phyloP scores from a whole-genome alignment of 805 yeast genomes.

The Suhomyces tanzawaensis region DNA sequence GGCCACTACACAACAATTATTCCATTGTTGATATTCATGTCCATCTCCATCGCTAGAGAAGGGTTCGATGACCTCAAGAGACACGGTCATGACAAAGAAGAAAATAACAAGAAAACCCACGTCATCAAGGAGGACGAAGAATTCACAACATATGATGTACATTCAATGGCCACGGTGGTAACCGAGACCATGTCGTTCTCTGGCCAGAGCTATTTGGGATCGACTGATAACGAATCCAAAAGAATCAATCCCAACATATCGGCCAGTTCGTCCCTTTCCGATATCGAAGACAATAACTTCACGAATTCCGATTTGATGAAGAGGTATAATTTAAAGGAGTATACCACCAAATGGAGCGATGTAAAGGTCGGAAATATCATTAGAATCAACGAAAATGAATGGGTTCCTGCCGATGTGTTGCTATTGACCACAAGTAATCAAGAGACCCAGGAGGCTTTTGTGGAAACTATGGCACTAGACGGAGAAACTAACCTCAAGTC shows the following conservation, averaged over 20 bases:
- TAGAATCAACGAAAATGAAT: conserved; percentile 71
- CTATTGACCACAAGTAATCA: conserved; percentile 60
- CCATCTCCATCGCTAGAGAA: conserved; percentile 87
- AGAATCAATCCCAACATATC: background rate
- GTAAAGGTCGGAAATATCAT: conserved; percentile 86
- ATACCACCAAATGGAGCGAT: conserved; percentile 61
- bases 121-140: conserved; percentile 32
- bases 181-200: conserved; percentile 33
- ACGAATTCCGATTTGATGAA: conserved; percentile 19
- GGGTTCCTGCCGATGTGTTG: conserved; percentile 91
- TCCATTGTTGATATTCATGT: conserved; percentile 81
- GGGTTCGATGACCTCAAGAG: conserved; percentile 92
- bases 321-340: conserved; percentile 34
- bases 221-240: conserved; percentile 1
- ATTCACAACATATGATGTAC: conserved; percentile 31
- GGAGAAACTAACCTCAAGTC: conserved; percentile 94
- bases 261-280: conserved; percentile 11
- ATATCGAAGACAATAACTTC: conserved; percentile 7
- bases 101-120: conserved; percentile 52
- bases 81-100: conserved; percentile 80
- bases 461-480: conserved; percentile 96
- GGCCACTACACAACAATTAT: conserved; percentile 93
- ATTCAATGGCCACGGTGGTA: conserved; percentile 36
- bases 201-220: conserved; percentile 3
- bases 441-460: conserved; percentile 63